A percentile compares a stretch with the other conserved stretches of the same genome.
Evolutionary conservation across 371 early-diverging fungal genomes (phyloP).

Genomic region (Quaeritorhiza haematococci): DNA sequence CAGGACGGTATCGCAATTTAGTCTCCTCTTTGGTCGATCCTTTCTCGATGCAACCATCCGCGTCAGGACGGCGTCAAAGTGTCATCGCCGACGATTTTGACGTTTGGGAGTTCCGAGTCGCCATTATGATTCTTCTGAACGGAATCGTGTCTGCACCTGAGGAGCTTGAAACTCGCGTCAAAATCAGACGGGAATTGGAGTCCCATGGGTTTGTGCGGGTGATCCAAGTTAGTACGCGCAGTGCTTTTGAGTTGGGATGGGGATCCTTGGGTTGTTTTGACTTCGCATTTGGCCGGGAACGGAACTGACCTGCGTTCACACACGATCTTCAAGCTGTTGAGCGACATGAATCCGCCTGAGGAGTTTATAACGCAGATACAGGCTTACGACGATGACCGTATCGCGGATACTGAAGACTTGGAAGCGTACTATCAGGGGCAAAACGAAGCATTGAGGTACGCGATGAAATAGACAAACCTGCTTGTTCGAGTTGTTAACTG

Average conservation of each 20-base stretch:
- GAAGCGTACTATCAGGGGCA: not conserved
- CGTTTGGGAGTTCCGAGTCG: not conserved
- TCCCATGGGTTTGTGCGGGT: not conserved
- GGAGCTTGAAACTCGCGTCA: not conserved
- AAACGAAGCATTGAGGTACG: not conserved
- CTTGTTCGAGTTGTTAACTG: not conserved
- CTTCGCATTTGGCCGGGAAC: not conserved
- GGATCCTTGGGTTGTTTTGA: not conserved
- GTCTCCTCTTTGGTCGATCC: constrained; percentile 13
- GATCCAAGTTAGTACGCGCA: not conserved
- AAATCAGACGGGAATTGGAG: not conserved
- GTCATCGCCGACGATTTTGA: not conserved
- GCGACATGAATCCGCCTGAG: not conserved
- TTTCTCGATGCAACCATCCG: no score
- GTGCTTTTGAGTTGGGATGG: no score
- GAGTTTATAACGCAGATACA: not conserved
- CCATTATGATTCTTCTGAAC: not conserved
- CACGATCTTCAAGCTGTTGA: not conserved
- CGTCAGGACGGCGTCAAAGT: no score
- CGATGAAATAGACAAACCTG: not conserved
- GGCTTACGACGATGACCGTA: not conserved
- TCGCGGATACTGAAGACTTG: not conserved
- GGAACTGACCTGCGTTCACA: no score
- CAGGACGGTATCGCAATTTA: constrained; percentile 8
- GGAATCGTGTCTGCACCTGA: not conserved